Percentiles rank a stretch among this genome's conserved stretches.
Conservation (phyloP, 2,329 filamentous ascomycete species). For the Colletotrichum chlorophyti region DNA sequence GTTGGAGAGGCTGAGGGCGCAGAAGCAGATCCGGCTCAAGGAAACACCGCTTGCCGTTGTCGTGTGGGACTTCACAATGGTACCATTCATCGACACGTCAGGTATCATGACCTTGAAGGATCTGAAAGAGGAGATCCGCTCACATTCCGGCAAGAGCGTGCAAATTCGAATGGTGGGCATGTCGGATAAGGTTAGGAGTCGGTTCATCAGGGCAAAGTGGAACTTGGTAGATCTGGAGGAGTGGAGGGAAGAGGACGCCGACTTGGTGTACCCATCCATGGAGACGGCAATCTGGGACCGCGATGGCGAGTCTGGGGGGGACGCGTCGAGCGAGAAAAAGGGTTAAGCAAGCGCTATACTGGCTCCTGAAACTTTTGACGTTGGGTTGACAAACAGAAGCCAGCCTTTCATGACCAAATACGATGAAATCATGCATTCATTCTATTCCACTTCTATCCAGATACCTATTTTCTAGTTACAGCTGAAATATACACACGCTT, state of each 20-base stretch:
- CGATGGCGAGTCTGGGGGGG: slow-evolving; percentile 11
- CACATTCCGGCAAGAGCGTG: slow-evolving; percentile 53
- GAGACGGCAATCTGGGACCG: slow-evolving; percentile 26
- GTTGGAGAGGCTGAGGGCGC: slow-evolving; percentile 51
- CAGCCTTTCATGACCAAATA: too few relatives aligned
- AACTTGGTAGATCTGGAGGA: slow-evolving; percentile 18
- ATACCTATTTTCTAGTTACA: too few relatives aligned
- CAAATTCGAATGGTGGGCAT: slow-evolving; percentile 59
- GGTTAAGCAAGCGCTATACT: too few relatives aligned
- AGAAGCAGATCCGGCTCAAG: slow-evolving; percentile 39
- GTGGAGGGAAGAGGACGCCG: slow-evolving; percentile 24
- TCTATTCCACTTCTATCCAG: too few relatives aligned
- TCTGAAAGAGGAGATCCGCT: slow-evolving; percentile 54
- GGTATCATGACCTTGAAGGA: slow-evolving; percentile 57
- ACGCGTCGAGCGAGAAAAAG: slow-evolving; percentile 13
- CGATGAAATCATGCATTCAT: too few relatives aligned
- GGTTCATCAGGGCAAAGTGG: slow-evolving; percentile 49
- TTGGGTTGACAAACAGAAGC: too few relatives aligned
- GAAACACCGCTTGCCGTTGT: slow-evolving; percentile 49
- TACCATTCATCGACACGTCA: slow-evolving; percentile 61
- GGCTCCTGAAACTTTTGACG: too few relatives aligned
- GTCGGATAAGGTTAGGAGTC: slow-evolving; percentile 46
- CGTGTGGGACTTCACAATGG: slow-evolving; percentile 58
- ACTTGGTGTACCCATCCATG: slow-evolving; percentile 25
- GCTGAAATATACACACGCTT: too few relatives aligned